Evolutionary conservation across 768 basidiomycete genomes (phyloP).

Genomic region (Boletus pseudo-olivaceus): DNA sequence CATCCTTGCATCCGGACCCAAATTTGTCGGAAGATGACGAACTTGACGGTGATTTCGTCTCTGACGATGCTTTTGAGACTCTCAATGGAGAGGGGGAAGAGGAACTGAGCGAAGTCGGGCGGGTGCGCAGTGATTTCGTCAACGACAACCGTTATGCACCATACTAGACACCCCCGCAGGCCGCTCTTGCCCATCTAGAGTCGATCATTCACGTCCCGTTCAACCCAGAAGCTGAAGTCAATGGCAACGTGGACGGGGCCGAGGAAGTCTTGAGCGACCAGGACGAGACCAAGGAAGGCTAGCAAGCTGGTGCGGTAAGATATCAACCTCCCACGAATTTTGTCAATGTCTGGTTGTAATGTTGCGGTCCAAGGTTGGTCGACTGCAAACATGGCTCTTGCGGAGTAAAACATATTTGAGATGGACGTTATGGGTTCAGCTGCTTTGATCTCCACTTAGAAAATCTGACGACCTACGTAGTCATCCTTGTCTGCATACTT

Average conservation of each 20-base stretch:
- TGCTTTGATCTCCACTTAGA: background rate
- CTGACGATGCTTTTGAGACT: conserved; percentile 43
- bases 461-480: background rate
- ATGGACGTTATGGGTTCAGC: background rate
- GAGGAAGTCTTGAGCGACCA: conserved; percentile 16
- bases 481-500: background rate
- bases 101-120: conserved; percentile 83
- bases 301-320: background rate
- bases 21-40: conserved; percentile 40
- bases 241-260: conserved; percentile 11
- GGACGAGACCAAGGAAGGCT: conserved; percentile 9
- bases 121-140: conserved; percentile 89
- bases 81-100: conserved; percentile 58
- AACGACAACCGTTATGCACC: conserved; percentile 76
- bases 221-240: conserved; percentile 10
- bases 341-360: background rate
- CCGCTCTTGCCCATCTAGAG: conserved; percentile 78
- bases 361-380: background rate
- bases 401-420: background rate
- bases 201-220: conserved; percentile 68
- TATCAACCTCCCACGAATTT: background rate
- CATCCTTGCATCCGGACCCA: conserved; percentile 79
- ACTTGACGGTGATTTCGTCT: conserved; percentile 53
- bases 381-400: background rate
- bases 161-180: conserved; percentile 74